Percentiles rank a stretch among this genome's conserved stretches.
Conservation (phyloP, 257 asterid species). For the Solanum phureja region DNA sequence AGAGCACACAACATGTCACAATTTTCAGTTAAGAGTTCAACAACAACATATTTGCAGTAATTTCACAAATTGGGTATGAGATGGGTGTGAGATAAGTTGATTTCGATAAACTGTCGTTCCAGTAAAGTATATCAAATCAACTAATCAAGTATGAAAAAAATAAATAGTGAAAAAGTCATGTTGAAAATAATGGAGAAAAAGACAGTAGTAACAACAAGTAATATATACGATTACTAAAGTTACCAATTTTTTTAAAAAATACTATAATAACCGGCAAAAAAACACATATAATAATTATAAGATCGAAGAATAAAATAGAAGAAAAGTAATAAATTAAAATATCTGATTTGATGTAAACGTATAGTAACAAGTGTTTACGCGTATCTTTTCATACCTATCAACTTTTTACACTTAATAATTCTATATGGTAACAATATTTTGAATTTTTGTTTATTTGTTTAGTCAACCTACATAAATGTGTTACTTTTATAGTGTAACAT, state of each 20-base stretch:
- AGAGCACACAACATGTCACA: not conserved
- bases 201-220: not conserved
- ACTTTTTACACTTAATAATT: not conserved
- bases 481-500: not conserved
- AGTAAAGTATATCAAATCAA: too few species aligned
- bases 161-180: too few species aligned
- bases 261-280: not conserved
- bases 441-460: not conserved
- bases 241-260: accelerated
- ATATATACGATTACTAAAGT: too few species aligned
- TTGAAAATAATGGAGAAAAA: not conserved
- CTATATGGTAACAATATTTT: not conserved
- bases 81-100: not conserved
- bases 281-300: too few species aligned
- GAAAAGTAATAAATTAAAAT: not conserved
- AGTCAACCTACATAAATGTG: not conserved
- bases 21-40: not conserved
- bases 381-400: not conserved
- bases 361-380: not conserved
- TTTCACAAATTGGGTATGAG: not conserved
- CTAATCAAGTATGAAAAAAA: too few species aligned
- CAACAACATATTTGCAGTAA: accelerated
- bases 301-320: not conserved
- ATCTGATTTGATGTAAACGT: not conserved
- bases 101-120: not conserved